Evolutionary conservation across 1,284 basidiomycete genomes (phyloP).

Genomic region (Sanghuangporus sanghuang): DNA sequence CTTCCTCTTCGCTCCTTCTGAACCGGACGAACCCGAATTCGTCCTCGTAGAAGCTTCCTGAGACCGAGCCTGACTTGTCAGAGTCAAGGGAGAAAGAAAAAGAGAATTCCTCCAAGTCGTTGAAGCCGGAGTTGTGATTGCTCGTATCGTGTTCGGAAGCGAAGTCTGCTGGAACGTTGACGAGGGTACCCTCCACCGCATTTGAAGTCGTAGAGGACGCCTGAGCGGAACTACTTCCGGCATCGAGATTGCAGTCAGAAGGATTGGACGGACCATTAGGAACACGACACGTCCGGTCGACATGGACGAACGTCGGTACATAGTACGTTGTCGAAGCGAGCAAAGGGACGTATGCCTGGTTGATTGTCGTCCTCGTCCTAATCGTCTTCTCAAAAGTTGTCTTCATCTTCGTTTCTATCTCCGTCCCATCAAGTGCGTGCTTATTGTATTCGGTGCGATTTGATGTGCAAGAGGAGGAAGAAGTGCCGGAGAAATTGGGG

Average conservation of each 20-base stretch:
- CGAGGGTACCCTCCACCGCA: too few relatives aligned
- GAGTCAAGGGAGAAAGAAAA: neutral
- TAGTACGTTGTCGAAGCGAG: conserved; percentile 13
- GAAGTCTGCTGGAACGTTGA: too few relatives aligned
- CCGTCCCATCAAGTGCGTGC: neutral
- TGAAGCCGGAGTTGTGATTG: neutral
- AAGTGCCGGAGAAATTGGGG: too few relatives aligned
- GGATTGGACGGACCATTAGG: neutral
- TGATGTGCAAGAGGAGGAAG: too few relatives aligned
- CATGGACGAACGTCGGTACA: neutral
- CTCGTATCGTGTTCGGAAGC: too few relatives aligned
- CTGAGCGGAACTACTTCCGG: too few relatives aligned
- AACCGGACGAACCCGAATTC: neutral
- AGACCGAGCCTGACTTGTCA: neutral
- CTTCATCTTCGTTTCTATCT: neutral
- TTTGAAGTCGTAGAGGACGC: too few relatives aligned
- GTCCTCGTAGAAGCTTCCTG: neutral
- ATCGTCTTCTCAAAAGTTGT: neutral
- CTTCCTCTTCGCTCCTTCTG: neutral
- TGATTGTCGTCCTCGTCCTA: neutral
- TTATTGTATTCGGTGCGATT: too few relatives aligned
- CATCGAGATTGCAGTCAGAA: neutral
- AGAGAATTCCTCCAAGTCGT: neutral
- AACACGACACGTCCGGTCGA: neutral
- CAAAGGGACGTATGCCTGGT: conserved; percentile 3